Evolutionary conservation across 345 rosid species (phyloP), one percentile per base, ranked within the genome.

Genomic region (Camelina hispida): DNA sequence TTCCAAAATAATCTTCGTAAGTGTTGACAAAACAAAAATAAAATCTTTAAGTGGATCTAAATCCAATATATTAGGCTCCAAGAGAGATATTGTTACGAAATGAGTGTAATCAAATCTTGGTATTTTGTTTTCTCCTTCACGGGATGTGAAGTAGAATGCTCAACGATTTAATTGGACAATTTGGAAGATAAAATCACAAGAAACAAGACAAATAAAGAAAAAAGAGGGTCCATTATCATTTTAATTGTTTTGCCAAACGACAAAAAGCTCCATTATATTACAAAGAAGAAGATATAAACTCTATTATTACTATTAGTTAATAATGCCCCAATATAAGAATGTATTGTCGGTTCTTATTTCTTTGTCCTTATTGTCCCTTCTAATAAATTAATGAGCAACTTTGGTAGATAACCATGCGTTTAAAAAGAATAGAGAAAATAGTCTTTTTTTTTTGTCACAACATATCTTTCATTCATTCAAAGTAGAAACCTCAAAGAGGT

Each of bases 291-390:
- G 53, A 34, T 22, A 51, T 12, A 76, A 53, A 76, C 50, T 55
- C 11, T 11, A 34, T 34, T 34, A 7, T 57, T 18, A 14, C 35
- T 17, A 52, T 30, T 22, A 61, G 32, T 61, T 54, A 54, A 62
- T 54, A 34, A 54, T 60, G 48, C 50, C 42, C 60, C 56, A 62
- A 62, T 76, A 61, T 12, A 56, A 14, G 55, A 70, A 37, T 76
- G 44, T 28, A 16, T 57, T 50, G 72, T 71, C 71, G 72, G 61
- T 54, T 64, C 71, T 70, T 40, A 37, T 47, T 68, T 68, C 4
- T 62, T 68, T 69, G 70, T 76, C 69, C 9, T 43, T 28, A 69
- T 61, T 43, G 17, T 42, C 64, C 25, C 54, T 56, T 66, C 43
- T 40, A 38, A 38, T 3, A 10, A 11, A 10, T 47, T 10, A 40